phyloP scores from a whole-genome alignment of 257 asterid species.

The Rhazya stricta region DNA sequence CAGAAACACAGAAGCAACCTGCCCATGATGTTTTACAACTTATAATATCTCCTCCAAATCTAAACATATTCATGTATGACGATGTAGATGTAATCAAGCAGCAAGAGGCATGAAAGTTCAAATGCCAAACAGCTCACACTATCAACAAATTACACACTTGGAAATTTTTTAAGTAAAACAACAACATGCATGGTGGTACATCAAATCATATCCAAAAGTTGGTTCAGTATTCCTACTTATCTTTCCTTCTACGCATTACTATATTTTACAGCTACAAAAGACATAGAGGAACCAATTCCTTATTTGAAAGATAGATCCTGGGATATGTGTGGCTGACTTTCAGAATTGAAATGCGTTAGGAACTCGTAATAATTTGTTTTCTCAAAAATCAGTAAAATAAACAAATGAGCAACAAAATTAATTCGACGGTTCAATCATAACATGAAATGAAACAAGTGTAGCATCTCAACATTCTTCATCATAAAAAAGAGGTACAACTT shows the following conservation, averaged over 20 bases:
- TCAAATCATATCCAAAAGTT: background rate
- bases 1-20: background rate
- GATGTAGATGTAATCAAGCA: background rate
- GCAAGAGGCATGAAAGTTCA: background rate
- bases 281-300: background rate
- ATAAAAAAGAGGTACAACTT: background rate
- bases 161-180: background rate
- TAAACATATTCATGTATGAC: background rate
- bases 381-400: background rate
- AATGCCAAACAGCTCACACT: background rate
- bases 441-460: background rate
- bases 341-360: background rate
- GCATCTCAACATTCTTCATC: background rate
- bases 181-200: background rate
- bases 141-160: background rate
- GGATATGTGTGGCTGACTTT: background rate
- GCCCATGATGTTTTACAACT: background rate
- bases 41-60: background rate
- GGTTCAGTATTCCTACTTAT: background rate
- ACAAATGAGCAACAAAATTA: background rate
- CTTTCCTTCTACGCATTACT: background rate
- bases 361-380: background rate
- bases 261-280: background rate
- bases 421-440: background rate
- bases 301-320: background rate